Base-by-base conservation (phyloP, 441 rosid genomes). In the Pelargonium fulgidum region DNA sequence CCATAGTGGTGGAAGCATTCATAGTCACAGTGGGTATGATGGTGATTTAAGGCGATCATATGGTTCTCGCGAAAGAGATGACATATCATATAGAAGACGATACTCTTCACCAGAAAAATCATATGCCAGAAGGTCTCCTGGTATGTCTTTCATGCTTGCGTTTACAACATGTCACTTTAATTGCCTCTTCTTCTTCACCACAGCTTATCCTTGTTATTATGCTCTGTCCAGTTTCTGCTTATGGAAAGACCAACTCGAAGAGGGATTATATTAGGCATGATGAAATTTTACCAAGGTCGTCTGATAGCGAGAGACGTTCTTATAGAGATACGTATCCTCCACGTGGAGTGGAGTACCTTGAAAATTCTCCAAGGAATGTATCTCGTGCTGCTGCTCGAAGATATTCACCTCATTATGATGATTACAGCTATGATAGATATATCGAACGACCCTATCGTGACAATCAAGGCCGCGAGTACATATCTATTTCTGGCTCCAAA, bases 371-470 rank as follows among this genome's bases (percentile, higher is more conserved):
- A 13, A 54, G 62, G 14, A 16, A 24, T 54, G 19, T 16, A n/a
- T 54, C 62, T 16, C 19, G 7, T n/a, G 62, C 20, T 54, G 22
- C 62, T 54, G 22, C 62, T 54, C 62, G 19, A 7, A 54, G 62
- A 54, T 7, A 6, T 2, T 54, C 62, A 1, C 62, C 17, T 13
- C 20, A 7, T 16, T 17, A 54, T 54, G 62, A 54, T 54, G 62
- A 54, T 54, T 54, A 54, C 14, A 54, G 62, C 62, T 54, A 54
- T 54, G 62, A 17, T 14, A 54, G 62, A 47, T 47, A 47, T 47
- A n/a, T 47, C 14, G 54, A 47, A 47, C 54, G 54, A 47, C 54
- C 54, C 14, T 47, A 47, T 47, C 54, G 14, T 11, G 54, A 47
- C 14, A 47, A n/a, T 54, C 62, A 54, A 10, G 22, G 62, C 19